These are phyloP conservation scores for Cystobasidium sp. DNA, from an alignment of 1,284 basidiomycete genomes.

Conservation along the genomic window DNA sequence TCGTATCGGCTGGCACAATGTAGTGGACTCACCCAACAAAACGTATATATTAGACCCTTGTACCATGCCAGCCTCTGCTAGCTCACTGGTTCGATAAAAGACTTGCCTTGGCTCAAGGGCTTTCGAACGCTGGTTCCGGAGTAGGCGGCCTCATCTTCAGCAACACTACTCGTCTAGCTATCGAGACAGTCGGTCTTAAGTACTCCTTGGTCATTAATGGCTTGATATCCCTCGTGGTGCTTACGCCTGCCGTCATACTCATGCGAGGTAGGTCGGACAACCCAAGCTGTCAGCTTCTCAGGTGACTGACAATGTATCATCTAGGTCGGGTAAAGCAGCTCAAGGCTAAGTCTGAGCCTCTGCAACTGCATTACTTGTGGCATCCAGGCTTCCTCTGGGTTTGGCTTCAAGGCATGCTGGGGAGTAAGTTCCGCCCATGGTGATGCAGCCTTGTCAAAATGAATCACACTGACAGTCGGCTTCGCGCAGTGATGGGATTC, in stretches of 20 bases:
- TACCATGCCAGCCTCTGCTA: constrained; percentile 29
- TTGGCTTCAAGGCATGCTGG: constrained; percentile 50
- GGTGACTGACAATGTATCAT: constrained; percentile 6
- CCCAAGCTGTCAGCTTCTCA: neutral
- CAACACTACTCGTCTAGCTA: constrained; percentile 55
- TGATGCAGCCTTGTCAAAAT: neutral
- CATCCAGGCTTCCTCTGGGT: constrained; percentile 55
- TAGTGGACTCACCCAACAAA: neutral
- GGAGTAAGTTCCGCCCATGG: constrained; percentile 8
- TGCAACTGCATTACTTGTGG: constrained; percentile 52
- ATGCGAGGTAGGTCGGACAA: constrained; percentile 53
- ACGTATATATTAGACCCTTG: constrained; percentile 3
- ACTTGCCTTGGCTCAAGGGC: constrained; percentile 55
- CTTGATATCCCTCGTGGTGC: constrained; percentile 55
- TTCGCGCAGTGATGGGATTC: constrained; percentile 56
- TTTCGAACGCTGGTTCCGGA: constrained; percentile 55
- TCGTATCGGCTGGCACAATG: neutral
- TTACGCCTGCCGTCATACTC: constrained; percentile 56
- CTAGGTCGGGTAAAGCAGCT: constrained; percentile 19
- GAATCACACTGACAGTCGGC: neutral
- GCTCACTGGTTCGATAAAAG: constrained; percentile 56
- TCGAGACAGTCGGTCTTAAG: constrained; percentile 55
- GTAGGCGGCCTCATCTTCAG: constrained; percentile 56
- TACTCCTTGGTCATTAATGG: constrained; percentile 58
- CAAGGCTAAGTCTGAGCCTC: constrained; percentile 49